A percentile compares a stretch with the other conserved stretches of the same genome.
These are phyloP conservation scores for Boeremia lycopersici DNA, from an alignment of 2,329 filamentous ascomycete species.

Conservation along the genomic window DNA sequence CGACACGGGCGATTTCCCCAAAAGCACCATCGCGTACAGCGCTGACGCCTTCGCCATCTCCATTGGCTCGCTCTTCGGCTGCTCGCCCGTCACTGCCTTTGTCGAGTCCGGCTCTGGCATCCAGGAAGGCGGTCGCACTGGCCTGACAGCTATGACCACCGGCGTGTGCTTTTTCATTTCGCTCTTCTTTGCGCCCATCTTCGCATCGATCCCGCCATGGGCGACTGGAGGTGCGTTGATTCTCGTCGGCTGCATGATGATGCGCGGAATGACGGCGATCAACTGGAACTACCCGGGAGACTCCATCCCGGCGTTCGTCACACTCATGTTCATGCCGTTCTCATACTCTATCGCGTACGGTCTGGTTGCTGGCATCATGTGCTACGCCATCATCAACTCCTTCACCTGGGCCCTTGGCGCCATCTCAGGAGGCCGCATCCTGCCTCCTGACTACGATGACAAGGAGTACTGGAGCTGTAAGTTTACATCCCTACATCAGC, in stretches of 20 bases:
- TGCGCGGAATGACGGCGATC: constrained; percentile 76
- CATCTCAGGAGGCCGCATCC: constrained; percentile 23
- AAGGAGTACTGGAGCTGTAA: constrained; percentile 41
- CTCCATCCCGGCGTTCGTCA: constrained; percentile 81
- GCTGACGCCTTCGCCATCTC: constrained; percentile 82
- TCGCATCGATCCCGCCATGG: constrained; percentile 87
- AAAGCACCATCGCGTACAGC: constrained; percentile 82
- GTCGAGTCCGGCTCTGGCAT: constrained; percentile 89
- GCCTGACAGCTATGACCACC: constrained; percentile 76
- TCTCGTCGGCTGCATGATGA: constrained; percentile 86
- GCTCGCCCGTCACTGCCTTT: constrained; percentile 82
- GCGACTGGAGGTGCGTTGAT: constrained; percentile 87
- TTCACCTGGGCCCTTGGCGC: constrained; percentile 57
- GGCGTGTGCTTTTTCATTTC: constrained; percentile 80
- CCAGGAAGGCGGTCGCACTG: constrained; percentile 82
- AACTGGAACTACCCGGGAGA: constrained; percentile 86
- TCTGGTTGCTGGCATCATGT: constrained; percentile 78
- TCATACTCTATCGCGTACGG: constrained; percentile 89
- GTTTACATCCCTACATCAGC: constrained; percentile 1
- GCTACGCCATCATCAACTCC: constrained; percentile 77
- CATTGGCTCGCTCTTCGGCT: constrained; percentile 77
- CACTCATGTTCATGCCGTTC: constrained; percentile 85
- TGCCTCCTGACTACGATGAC: constrained; percentile 36
- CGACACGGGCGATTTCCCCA: constrained; percentile 83
- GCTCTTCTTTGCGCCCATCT: constrained; percentile 88